A percentile compares a stretch with the other conserved stretches of the same genome.
Evolutionary conservation across 192 early-diverging fungal genomes (phyloP).

Genomic region (Coemansia sp.): DNA sequence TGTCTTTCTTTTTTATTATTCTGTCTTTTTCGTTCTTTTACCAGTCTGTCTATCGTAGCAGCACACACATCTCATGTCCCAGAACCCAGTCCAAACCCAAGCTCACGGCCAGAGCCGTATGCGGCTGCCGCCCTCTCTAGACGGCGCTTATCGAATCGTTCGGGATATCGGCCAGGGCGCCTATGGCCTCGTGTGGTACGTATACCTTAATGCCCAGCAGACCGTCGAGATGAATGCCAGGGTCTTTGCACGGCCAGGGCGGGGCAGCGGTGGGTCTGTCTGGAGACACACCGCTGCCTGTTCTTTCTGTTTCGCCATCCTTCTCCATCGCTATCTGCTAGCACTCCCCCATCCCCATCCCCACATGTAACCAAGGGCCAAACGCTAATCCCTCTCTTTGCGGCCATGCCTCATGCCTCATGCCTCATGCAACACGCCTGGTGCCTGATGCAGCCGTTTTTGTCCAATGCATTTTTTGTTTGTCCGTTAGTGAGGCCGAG

Average conservation of each 20-base stretch:
- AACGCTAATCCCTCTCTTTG: not conserved
- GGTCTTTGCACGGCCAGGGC: not conserved
- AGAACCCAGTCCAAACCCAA: conserved; percentile 21
- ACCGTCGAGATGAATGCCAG: not conserved
- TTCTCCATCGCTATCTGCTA: not conserved
- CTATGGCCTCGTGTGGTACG: conserved; percentile 84
- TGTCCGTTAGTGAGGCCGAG: conserved; percentile 70
- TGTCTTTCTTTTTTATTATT: not conserved
- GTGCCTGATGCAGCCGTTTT: no score
- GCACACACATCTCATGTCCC: conserved; percentile 19
- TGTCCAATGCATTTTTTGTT: not conserved
- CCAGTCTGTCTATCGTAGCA: not conserved
- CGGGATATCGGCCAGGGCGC: conserved; percentile 89
- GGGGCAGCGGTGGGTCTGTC: no score
- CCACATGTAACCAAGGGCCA: not conserved
- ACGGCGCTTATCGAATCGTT: conserved; percentile 65
- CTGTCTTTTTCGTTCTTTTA: not conserved
- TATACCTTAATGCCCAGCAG: not conserved
- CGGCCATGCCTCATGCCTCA: not conserved
- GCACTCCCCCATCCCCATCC: not conserved
- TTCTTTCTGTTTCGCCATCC: no score
- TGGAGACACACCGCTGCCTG: no score
- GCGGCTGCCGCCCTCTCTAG: conserved; percentile 61
- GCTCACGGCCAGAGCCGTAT: conserved; percentile 34
- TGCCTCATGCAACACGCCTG: not conserved